These are phyloP conservation scores for Paecilomyces niveus DNA, from an alignment of 2,329 filamentous ascomycete species.

Conservation along the genomic window DNA sequence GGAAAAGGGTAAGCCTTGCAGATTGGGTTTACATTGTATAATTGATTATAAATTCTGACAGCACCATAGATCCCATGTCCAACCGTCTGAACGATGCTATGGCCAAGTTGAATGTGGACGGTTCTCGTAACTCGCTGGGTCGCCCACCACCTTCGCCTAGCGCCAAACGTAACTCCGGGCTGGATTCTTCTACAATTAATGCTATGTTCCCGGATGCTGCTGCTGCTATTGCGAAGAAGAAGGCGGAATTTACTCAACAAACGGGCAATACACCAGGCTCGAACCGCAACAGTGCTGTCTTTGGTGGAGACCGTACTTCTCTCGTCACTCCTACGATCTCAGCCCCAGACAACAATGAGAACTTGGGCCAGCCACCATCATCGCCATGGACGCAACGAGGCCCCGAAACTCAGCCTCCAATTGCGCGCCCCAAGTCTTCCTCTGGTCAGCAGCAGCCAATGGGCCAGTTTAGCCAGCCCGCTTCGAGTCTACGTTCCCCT, in stretches of 20 bases:
- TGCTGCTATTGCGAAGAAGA: slow-evolving; percentile 96
- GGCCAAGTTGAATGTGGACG: slow-evolving; percentile 86
- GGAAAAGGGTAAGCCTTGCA: slow-evolving; percentile 67
- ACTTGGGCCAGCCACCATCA: slow-evolving; percentile 56
- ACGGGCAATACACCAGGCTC: slow-evolving; percentile 84
- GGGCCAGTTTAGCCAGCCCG: slow-evolving; percentile 89
- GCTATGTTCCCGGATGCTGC: slow-evolving; percentile 99
- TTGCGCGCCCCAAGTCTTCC: slow-evolving; percentile 67
- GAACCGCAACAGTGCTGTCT: slow-evolving; percentile 80
- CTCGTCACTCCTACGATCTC: slow-evolving; percentile 70
- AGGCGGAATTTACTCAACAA: slow-evolving; percentile 93
- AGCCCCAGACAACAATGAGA: slow-evolving; percentile 58
- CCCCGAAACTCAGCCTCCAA: slow-evolving; percentile 45
- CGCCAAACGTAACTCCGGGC: slow-evolving; percentile 86
- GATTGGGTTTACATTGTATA: slow-evolving; percentile 1
- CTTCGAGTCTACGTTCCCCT: slow-evolving; percentile 72
- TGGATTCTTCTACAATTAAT: slow-evolving; percentile 89
- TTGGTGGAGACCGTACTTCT: slow-evolving; percentile 64
- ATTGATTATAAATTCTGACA: slow-evolving; percentile 10
- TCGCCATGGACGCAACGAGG: slow-evolving; percentile 69
- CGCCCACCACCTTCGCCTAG: slow-evolving; percentile 71
- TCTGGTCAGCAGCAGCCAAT: slow-evolving; percentile 67
- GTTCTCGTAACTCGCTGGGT: slow-evolving; percentile 76
- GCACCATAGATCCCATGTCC: slow-evolving; percentile 77
- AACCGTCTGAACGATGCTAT: slow-evolving; percentile 93